Evolutionary conservation across 1,284 basidiomycete species (phyloP), one percentile per base, ranked within the genome.

Genomic region (Moesziomyces aphidis): DNA sequence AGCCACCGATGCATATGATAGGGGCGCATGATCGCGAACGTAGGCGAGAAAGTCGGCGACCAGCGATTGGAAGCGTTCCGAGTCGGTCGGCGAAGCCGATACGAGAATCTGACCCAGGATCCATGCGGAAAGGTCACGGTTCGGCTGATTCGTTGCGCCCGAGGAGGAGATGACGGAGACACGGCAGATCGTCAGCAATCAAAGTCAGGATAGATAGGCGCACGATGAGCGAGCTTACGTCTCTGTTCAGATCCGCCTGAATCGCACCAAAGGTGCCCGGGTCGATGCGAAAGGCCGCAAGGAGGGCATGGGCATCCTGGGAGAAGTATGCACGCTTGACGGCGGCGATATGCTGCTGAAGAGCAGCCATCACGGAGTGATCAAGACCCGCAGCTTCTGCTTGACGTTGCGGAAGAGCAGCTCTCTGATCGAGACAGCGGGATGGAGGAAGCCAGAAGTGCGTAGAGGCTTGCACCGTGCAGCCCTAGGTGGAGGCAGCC

Each of bases 1-100:
- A 19, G 44, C 24, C 8, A 55, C 52, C 7, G 70, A 56, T 13
- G 64, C 55, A 23, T 67, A 54, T 19, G 51, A 42, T 2, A 64
- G 54, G 6, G 59, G 67, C 17, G 56, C 61, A 54, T 60, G 55
- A 34, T 75, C 73, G 23, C 73, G 60, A 2, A 75, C 50, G n/a
- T 71, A 75, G 19, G 64, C 49, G 15, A 72, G 48, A 21, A 68
- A 72, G 31, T 72, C 73, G 50, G 61, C 60, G n/a, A 75, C 64
- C 5, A 75, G 60, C 52, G 68, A 58, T 39, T 75, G 73, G 42
- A 75, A 75, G 21, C 73, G 63, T 48, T 75, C 68, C 28, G 68
- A 75, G 39, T 75, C 73, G 23, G 61, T 63, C 1, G 73, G 61
- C 28, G 68, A 59, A 24, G 46, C 57, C 15, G 68, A 54, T 7